Base-by-base conservation (phyloP, 805 yeast species). In the Pachysolen tannophilus region DNA sequence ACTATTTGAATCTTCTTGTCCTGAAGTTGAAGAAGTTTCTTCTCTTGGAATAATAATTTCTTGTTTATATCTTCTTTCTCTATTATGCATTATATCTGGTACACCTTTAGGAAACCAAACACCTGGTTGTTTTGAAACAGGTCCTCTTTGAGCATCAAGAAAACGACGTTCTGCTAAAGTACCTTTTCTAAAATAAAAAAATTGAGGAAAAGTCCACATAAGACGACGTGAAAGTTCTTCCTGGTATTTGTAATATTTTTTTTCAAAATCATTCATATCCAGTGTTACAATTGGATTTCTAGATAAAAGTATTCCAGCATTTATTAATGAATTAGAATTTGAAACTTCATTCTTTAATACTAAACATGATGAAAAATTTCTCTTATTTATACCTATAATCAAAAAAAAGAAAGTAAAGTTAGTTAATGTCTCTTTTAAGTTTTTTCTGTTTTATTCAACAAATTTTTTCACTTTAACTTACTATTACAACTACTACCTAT, bases 181-280 rank as follows among this genome's bases (percentile, higher is more conserved):
- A 42, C 97, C 97, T 48, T 74, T 79, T 52, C 82, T 84, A 64
- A 79, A 92, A 62, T 88, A 92, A 54, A 77, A 88, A 73, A 86
- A 86, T 47, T 81, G 78, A 5, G 98, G 97, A 58, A 92, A 92
- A 0, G 97, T 87, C 95, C 96, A 87, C 95, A 88, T 87, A 46
- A 92, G 67, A 49, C 97, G 72, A 52, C 78, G 78, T 66, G 87
- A 88, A 37, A 92, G 67, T 55, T 84, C 94, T 34, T 76, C 73
- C 58, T 88, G 95, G 56, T 92, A 92, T 35, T 75, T 65, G 54
- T 82, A 84, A 58, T 80, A 92, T 34, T 77, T 76, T 40, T 64
- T 51, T 48, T 86, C 96, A 47, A 90, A 81, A 38, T 66, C 72
- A 8, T 80, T 66, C 35, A 78, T 61, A 41, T 83, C 90, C 8